Evolutionary conservation across 2,329 filamentous ascomycete genomes (phyloP).

Genomic region (Xylariaceae sp.): DNA sequence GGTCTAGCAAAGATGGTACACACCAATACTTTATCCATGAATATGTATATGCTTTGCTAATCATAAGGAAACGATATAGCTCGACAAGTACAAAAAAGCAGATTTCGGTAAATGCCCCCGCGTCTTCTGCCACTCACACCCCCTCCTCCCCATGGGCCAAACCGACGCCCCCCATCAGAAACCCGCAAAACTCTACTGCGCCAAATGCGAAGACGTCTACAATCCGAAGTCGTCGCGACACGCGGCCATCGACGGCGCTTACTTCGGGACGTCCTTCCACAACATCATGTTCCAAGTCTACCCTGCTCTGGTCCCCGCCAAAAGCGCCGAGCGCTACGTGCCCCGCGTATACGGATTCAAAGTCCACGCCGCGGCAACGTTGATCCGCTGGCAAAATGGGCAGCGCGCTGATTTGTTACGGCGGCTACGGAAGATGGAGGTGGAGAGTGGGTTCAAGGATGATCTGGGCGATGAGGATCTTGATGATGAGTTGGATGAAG

Average conservation of each 20-base stretch:
- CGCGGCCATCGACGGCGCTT: conserved; percentile 91
- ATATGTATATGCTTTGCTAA: neutral
- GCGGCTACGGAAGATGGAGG: conserved; percentile 63
- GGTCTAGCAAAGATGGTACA: conserved; percentile 94
- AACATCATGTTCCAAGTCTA: conserved; percentile 99
- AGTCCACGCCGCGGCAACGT: conserved; percentile 82
- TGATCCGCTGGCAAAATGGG: conserved; percentile 86
- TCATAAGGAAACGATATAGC: conserved; percentile 47
- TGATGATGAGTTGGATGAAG: conserved; percentile 56
- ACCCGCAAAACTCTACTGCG: conserved; percentile 94
- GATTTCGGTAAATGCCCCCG: conserved; percentile 98
- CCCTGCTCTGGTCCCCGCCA: conserved; percentile 80
- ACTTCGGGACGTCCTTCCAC: conserved; percentile 97
- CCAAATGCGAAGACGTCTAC: conserved; percentile 96
- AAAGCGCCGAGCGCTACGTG: conserved; percentile 80
- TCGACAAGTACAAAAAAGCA: conserved; percentile 97
- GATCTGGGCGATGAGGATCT: conserved; percentile 56
- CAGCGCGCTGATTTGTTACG: conserved; percentile 79
- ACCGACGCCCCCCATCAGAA: conserved; percentile 84
- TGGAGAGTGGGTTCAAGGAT: conserved; percentile 78
- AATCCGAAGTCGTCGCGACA: conserved; percentile 96
- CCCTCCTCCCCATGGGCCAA: conserved; percentile 89
- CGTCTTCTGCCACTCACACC: conserved; percentile 90
- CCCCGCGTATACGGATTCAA: conserved; percentile 93
- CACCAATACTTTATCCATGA: conserved; percentile 17